Evolutionary conservation across 768 basidiomycete genomes (phyloP), one percentile per base, ranked within the genome.

Genomic region (Tephrocybe sp.): DNA sequence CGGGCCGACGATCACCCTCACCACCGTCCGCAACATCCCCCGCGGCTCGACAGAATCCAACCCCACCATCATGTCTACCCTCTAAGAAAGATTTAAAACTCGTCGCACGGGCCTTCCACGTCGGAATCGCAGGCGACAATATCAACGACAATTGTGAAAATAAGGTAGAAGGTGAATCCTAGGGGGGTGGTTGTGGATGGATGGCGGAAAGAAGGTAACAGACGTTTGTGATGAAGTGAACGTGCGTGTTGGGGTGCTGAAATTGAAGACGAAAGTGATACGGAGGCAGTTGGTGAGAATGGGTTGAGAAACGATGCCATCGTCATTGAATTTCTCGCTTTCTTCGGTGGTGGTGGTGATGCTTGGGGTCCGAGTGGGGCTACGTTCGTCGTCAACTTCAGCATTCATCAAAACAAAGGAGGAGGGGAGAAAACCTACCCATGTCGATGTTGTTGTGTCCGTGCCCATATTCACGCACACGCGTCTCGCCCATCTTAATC

Each of bases 71-170:
- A 39, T 13, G 21, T 19, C n/a, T 24, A 18, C 1, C 15, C 25
- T 27, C 43, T 3, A 30, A 51, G n/a, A n/a, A n/a, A n/a, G n/a
- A n/a, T n/a, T n/a, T n/a, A n/a, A n/a, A n/a, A n/a, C n/a, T n/a
- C n/a, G n/a, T n/a, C n/a, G n/a, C n/a, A n/a, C n/a, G n/a, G n/a
- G n/a, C n/a, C n/a, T n/a, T n/a, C n/a, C n/a, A n/a, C n/a, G n/a
- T n/a, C n/a, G n/a, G n/a, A 49, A 45, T 66, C 50, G 42, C 71
- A 68, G 38, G 66, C 66, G 56, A 76, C 55, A 53, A 82, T 2
- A 64, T 44, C 21, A 67, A 50, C 1, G 81, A 80, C 31, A 83
- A 66, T 41, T 74, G 77, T 37, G 81, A 74, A 51, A 83, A 82
- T 0, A 77, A 69, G 3, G 66, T 61, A 0, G 79, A 71, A 1